phyloP scores from a whole-genome alignment of 2,329 filamentous ascomycete genomes.

The Geoglossum cookeanum region DNA sequence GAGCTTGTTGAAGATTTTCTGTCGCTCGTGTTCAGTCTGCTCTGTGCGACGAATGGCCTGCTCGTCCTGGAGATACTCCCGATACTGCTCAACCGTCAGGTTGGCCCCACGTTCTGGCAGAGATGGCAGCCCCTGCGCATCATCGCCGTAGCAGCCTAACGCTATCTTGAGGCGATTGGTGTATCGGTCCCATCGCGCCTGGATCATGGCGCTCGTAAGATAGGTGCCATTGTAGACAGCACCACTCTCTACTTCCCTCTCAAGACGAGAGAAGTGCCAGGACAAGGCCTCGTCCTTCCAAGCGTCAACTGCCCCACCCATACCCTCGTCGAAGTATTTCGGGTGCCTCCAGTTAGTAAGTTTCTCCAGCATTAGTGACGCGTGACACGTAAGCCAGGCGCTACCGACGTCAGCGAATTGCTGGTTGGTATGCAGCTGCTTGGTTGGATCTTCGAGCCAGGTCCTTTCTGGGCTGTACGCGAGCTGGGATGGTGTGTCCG shows the following conservation, averaged over 20 bases:
- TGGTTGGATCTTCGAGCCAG: conserved; percentile 3
- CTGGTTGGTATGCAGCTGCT: not conserved
- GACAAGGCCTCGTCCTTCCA: conserved; percentile 3
- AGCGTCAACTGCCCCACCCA: not conserved
- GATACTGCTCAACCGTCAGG: not conserved
- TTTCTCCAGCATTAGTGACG: not conserved
- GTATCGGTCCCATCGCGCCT: not conserved
- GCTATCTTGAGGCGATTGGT: not conserved
- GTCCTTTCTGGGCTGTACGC: not conserved
- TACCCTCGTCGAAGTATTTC: not conserved
- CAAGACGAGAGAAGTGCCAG: conserved; percentile 4
- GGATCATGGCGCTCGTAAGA: not conserved
- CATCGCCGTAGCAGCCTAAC: not conserved
- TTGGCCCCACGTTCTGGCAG: not conserved
- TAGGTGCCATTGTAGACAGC: not conserved
- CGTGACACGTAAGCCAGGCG: not conserved
- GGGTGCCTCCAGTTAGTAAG: not conserved
- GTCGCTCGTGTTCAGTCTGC: not conserved
- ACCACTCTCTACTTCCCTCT: not conserved
- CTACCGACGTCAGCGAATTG: conserved; percentile 1
- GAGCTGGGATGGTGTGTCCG: not conserved
- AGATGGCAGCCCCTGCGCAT: not conserved
- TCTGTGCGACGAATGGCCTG: not conserved
- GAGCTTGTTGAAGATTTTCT: conserved; percentile 4
- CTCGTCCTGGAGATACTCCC: not conserved